Base-by-base conservation (phyloP, 2,329 filamentous ascomycete species). In the Periconia sp. region DNA sequence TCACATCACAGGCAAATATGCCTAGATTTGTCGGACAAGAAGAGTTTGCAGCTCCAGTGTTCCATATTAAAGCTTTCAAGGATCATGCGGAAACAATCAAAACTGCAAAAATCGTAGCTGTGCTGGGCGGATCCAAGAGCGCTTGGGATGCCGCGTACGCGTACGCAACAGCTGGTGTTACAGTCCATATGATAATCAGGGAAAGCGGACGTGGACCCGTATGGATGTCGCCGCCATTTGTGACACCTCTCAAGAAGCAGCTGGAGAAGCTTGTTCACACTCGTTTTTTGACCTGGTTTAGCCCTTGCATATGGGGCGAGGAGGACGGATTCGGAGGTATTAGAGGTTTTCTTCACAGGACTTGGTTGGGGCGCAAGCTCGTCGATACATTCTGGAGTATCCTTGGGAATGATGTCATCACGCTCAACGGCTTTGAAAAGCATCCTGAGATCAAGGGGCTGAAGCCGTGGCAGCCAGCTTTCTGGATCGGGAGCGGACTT, bases 221-320 rank as follows among this genome's bases (percentile, higher is more conserved):
- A 1, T 88, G 80, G 79, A 81, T 88, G 69, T 72, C 81, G 1
- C 82, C 82, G 0, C 74, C 82, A 1, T 84, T 82, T 47, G 83
- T 90, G 8, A 89, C 87, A 1, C 85, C 86, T 0, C 67, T 88
- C 20, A 87, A 87, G 70, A 81, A 80, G 55, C 84, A 83, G 77
- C 75, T 89, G 0, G 88, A 91, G 69, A 82, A 85, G 56, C 79
- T 91, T 7, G 78, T 87, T 3, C 81, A 82, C 31, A 86, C 83
- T 0, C 82, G 89, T 0, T 77, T 88, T 52, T 72, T 92, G 44
- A 88, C 85, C 1, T 92, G 87, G 87, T 84, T 92, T 65, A 86
- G 83, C 52, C 89, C 89, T 0, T 92, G 88, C 63, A 81, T 88
- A 23, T 92, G 87, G 85, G 86, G 86, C 2, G 76, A 80, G 1